A percentile compares a stretch with the other conserved stretches of the same genome.
These are phyloP conservation scores for Aureobasidium zeae DNA, from an alignment of 2,329 filamentous ascomycete genomes.

Conservation along the genomic window DNA sequence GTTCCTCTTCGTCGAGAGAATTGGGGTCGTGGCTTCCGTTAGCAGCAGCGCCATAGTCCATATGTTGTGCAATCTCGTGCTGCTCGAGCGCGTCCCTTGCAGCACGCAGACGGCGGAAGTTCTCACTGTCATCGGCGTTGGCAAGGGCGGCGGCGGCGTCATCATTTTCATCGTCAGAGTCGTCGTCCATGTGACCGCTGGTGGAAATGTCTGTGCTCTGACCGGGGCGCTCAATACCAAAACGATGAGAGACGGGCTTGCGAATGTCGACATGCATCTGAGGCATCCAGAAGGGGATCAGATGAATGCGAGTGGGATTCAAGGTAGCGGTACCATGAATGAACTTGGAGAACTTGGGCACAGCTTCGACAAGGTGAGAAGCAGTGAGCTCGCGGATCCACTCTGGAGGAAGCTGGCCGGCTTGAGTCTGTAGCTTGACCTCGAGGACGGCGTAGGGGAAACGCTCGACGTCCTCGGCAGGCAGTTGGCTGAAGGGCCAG, in stretches of 20 bases:
- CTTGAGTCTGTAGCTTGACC: constrained; percentile 94
- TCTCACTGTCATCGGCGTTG: constrained; percentile 34
- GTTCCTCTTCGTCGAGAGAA: constrained; percentile 69
- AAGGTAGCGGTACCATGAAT: constrained; percentile 88
- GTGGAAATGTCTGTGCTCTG: constrained; percentile 67
- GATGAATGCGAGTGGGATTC: constrained; percentile 76
- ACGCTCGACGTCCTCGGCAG: constrained; percentile 71
- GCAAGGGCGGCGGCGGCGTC: constrained; percentile 34
- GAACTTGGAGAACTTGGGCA: constrained; percentile 98
- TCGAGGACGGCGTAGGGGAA: constrained; percentile 96
- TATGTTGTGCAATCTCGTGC: constrained; percentile 41
- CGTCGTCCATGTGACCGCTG: constrained; percentile 67
- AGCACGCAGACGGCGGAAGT: constrained; percentile 40
- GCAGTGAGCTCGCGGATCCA: constrained; percentile 92
- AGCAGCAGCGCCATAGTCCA: constrained; percentile 38
- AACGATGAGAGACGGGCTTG: constrained; percentile 78
- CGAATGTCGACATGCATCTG: constrained; percentile 98
- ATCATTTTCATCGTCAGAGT: constrained; percentile 59
- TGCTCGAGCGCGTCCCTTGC: constrained; percentile 43
- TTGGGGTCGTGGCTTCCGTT: constrained; percentile 29
- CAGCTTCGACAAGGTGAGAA: constrained; percentile 94
- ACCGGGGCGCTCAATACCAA: constrained; percentile 76
- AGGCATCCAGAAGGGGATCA: constrained; percentile 94
- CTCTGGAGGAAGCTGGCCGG: constrained; percentile 86
- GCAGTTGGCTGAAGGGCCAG: constrained; percentile 83